Evolutionary conservation across 768 basidiomycete species (phyloP).

Genomic region (Cystobasidium tubakii): DNA sequence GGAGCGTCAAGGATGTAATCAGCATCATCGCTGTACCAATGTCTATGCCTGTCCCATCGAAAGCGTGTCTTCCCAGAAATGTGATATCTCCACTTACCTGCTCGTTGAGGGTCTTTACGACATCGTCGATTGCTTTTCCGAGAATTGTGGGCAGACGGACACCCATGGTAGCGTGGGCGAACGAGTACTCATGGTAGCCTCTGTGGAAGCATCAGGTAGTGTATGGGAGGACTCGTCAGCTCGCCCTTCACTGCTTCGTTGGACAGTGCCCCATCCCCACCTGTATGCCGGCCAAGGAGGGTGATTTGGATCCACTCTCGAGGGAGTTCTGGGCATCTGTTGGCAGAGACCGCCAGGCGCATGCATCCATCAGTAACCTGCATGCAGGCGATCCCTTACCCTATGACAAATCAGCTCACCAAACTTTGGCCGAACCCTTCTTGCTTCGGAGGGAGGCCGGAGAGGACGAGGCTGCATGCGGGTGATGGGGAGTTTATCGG

Average conservation of each 20-base stretch:
- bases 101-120: constrained; percentile 78
- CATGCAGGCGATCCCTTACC: not conserved
- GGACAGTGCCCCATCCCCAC: too few relatives aligned
- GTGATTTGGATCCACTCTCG: constrained; percentile 33
- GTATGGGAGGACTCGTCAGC: not conserved
- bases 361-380: not conserved
- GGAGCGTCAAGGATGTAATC: not conserved
- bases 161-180: constrained; percentile 89
- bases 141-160: constrained; percentile 91
- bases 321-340: constrained; percentile 33
- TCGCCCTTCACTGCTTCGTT: too few relatives aligned
- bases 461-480: constrained; percentile 48
- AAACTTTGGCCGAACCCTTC: constrained; percentile 44
- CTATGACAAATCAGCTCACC: not conserved
- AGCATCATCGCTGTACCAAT: constrained; percentile 10
- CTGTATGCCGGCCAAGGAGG: constrained; percentile 51
- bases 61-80: not conserved
- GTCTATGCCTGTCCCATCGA: constrained; percentile 18
- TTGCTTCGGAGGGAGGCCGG: constrained; percentile 51
- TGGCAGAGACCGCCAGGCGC: not conserved
- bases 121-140: constrained; percentile 90
- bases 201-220: constrained; percentile 39
- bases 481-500: not conserved
- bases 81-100: constrained; percentile 40
- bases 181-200: constrained; percentile 54